phyloP scores from a whole-genome alignment of 2,329 filamentous ascomycete species.

The Chaetomium sp. region DNA sequence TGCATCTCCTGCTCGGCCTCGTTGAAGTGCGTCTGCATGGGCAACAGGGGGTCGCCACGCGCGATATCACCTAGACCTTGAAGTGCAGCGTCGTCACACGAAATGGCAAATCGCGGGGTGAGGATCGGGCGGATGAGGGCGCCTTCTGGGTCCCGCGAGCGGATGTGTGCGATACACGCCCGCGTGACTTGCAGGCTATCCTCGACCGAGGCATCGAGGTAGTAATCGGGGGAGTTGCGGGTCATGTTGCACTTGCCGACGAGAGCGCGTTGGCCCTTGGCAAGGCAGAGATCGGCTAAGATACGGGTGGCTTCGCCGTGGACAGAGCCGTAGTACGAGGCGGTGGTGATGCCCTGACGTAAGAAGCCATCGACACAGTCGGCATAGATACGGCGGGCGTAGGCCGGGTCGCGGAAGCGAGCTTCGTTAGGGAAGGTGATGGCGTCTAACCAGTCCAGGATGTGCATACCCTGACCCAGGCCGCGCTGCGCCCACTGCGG shows the following conservation, averaged over 20 bases:
- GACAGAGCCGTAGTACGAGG: conserved; percentile 52
- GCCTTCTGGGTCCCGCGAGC: conserved; percentile 37
- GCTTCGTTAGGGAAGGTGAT: conserved; percentile 61
- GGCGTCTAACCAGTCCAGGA: conserved; percentile 57
- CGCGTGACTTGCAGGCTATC: conserved; percentile 44
- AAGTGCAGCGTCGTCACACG: conserved; percentile 50
- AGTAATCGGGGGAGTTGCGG: conserved; percentile 48
- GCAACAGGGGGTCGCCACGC: conserved; percentile 38
- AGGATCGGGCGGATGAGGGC: conserved; percentile 44
- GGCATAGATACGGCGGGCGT: conserved; percentile 47
- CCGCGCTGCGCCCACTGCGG: conserved; percentile 48
- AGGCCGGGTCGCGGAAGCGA: conserved; percentile 46
- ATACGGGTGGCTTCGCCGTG: conserved; percentile 52
- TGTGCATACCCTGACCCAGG: conserved; percentile 44
- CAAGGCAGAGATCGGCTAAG: conserved; percentile 47
- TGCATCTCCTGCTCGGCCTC: conserved; percentile 56
- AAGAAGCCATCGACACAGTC: conserved; percentile 52
- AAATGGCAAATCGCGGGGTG: conserved; percentile 56
- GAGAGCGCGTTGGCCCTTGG: conserved; percentile 51
- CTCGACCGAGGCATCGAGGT: conserved; percentile 40
- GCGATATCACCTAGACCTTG: conserved; percentile 49
- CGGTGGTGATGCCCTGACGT: conserved; percentile 55
- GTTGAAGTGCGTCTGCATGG: conserved; percentile 63
- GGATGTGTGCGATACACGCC: conserved; percentile 43
- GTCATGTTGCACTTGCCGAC: conserved; percentile 60